These are phyloP conservation scores for Saccharomyces hybrid DNA, from an alignment of 1,139 yeast species.

Conservation along the genomic window DNA sequence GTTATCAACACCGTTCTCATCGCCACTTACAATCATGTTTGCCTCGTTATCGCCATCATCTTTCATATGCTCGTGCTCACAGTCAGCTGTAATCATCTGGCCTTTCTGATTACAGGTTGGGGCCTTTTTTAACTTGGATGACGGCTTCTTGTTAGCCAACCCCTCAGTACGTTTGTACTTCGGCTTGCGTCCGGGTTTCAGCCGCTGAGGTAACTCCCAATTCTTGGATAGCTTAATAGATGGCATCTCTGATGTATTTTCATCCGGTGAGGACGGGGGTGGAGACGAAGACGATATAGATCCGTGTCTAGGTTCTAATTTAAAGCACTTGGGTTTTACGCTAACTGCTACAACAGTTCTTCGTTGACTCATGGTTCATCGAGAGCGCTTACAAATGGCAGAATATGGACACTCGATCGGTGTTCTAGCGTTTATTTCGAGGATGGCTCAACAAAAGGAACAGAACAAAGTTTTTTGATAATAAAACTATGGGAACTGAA, in stretches of 20 bases:
- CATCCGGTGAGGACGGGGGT: neutral
- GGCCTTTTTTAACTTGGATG: neutral
- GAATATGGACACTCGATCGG: neutral
- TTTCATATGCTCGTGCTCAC: neutral
- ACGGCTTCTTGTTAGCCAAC: neutral
- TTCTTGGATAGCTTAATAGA: conserved; percentile 19
- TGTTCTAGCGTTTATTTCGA: neutral
- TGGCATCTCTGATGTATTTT: conserved; percentile 1
- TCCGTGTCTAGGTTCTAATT: conserved; percentile 9
- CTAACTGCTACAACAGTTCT: neutral
- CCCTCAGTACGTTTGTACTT: neutral
- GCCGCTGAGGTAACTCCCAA: conserved; percentile 16
- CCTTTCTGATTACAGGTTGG: neutral
- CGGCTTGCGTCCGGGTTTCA: conserved; percentile 15
- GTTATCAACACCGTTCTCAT: conserved; percentile 40
- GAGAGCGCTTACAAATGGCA: neutral
- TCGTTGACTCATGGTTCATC: neutral
- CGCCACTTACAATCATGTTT: neutral
- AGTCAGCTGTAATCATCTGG: neutral
- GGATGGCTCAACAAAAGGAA: neutral
- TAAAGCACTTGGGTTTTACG: conserved; percentile 7
- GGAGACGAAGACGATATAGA: neutral
- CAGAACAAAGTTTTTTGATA: neutral
- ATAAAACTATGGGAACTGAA: neutral
- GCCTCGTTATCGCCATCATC: neutral